These are phyloP conservation scores for Hypomontagnella monticulosa DNA, from an alignment of 495 filamentous ascomycete genomes.

Conservation along the genomic window DNA sequence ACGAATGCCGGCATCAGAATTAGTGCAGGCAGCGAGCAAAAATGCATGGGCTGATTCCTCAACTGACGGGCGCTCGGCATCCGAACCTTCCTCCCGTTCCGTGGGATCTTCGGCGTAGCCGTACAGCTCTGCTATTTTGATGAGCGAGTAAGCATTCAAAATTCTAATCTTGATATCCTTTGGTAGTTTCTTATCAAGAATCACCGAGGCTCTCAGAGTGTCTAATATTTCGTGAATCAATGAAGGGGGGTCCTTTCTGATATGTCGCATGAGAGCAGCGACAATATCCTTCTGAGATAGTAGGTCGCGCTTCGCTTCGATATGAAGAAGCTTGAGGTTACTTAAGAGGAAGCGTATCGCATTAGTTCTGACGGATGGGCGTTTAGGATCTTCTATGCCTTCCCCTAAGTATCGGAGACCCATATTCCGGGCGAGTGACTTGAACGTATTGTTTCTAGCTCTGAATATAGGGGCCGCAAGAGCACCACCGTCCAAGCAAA, in stretches of 20 bases:
- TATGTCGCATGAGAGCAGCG: conserved; percentile 71
- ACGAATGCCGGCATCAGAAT: conserved; percentile 72
- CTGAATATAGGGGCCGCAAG: conserved; percentile 75
- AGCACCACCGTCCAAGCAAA: conserved; percentile 82
- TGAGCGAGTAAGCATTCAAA: conserved; percentile 74
- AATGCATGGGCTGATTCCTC: conserved; percentile 73
- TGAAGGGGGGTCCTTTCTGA: conserved; percentile 77
- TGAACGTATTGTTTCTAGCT: conserved; percentile 75
- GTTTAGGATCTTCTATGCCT: conserved; percentile 62
- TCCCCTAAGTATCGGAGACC: conserved; percentile 62
- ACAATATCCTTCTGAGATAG: conserved; percentile 76
- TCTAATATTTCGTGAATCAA: conserved; percentile 74
- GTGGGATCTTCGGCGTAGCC: conserved; percentile 59
- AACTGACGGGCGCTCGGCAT: conserved; percentile 52
- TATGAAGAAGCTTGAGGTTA: conserved; percentile 74
- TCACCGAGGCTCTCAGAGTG: conserved; percentile 68
- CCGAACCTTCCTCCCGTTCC: conserved; percentile 22
- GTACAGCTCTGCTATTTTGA: conserved; percentile 76
- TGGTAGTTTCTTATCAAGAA: conserved; percentile 74
- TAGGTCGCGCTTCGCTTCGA: conserved; percentile 76
- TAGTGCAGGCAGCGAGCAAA: conserved; percentile 76
- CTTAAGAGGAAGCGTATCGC: conserved; percentile 79
- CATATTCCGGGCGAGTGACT: conserved; percentile 72
- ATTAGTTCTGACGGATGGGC: conserved; percentile 78
- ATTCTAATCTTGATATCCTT: conserved; percentile 75